Conservation (phyloP, 164 flowering plant species). For the Stephania japonica region DNA sequence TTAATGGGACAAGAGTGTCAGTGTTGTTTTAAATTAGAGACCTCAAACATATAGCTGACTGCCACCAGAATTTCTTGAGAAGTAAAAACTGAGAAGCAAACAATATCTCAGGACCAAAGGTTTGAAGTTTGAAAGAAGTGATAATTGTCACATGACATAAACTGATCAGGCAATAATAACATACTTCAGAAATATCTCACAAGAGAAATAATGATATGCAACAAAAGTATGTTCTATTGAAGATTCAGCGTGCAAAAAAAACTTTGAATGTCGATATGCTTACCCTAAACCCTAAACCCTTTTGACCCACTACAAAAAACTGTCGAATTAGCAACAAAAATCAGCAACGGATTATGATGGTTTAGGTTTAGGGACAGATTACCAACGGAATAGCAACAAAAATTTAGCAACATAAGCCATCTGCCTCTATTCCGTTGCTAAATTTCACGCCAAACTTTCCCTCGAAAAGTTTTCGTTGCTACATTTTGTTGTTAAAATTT, state of each 20-base stretch:
- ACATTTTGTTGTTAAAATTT: too few species aligned
- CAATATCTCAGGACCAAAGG: too few species aligned
- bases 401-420: too few species aligned
- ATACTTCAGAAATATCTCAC: not conserved
- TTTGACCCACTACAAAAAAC: too few species aligned
- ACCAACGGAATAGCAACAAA: too few species aligned
- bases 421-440: too few species aligned
- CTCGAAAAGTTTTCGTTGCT: too few species aligned
- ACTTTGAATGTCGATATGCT: not conserved
- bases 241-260: conserved; percentile 9
- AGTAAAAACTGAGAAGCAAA: too few species aligned
- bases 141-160: not conserved
- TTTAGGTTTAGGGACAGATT: too few species aligned
- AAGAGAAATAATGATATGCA: not conserved
- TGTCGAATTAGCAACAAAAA: too few species aligned
- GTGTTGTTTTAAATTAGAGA: not conserved
- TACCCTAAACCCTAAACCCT: conserved; percentile 77
- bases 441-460: too few species aligned
- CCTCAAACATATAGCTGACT: not conserved
- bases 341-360: too few species aligned
- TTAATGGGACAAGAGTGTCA: not conserved
- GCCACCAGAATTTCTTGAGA: not conserved
- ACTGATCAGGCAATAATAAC: not conserved
- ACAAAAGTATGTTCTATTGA: not conserved
- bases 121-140: not conserved